Conservation (phyloP, 2,329 filamentous ascomycete species). For the Fusarium protoensiforme region DNA sequence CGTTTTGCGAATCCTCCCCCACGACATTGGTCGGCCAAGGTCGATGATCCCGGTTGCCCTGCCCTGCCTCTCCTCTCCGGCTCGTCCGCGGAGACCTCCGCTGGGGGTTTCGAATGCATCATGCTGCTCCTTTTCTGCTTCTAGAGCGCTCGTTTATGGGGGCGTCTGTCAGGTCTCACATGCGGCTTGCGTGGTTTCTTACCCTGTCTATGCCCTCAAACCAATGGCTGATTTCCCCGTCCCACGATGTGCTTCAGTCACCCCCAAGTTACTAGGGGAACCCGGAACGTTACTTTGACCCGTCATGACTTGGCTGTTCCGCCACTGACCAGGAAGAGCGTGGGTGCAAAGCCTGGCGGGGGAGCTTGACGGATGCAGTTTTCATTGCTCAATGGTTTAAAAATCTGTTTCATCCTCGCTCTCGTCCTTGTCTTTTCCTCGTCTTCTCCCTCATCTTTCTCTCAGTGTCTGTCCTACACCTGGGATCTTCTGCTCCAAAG, state of each 20-base stretch:
- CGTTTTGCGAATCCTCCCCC: conserved; percentile 12
- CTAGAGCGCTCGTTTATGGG: neutral
- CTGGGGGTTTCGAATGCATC: conserved; percentile 35
- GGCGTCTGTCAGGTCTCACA: conserved; percentile 16
- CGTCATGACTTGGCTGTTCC: conserved; percentile 13
- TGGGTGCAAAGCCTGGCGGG: conserved; percentile 20
- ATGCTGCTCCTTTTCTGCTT: neutral
- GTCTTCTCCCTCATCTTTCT: neutral
- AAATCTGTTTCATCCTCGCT: conserved; percentile 5
- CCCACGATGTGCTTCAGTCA: conserved; percentile 5
- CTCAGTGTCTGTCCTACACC: neutral
- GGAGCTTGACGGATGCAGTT: conserved; percentile 11
- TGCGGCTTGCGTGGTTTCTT: conserved; percentile 17
- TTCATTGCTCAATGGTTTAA: conserved; percentile 14
- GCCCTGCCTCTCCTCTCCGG: too few relatives aligned
- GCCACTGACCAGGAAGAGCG: conserved; percentile 30
- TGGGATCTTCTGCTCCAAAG: neutral
- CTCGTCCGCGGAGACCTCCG: conserved; percentile 6
- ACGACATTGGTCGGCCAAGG: conserved; percentile 31
- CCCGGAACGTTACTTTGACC: neutral
- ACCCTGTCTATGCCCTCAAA: neutral
- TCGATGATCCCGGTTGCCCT: conserved; percentile 16
- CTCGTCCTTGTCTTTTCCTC: neutral
- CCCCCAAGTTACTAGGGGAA: conserved; percentile 2
- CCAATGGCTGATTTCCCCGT: conserved; percentile 22